A percentile compares a stretch with the other conserved stretches of the same genome.
phyloP scores from a whole-genome alignment of 2,329 filamentous ascomycete genomes.

The Colletotrichum sojae region DNA sequence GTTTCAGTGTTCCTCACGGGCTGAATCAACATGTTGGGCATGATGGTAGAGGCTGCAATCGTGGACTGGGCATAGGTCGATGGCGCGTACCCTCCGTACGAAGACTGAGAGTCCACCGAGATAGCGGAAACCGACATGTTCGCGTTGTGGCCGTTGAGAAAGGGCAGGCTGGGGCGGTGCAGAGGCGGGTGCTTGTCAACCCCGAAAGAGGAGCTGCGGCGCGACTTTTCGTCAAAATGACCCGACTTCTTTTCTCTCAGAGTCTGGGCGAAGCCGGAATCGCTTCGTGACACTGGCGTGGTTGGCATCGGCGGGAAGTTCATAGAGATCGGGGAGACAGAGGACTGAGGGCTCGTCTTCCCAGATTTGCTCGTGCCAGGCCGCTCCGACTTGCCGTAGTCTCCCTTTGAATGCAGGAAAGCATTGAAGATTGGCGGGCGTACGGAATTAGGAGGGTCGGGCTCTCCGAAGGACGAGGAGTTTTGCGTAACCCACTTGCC shows the following conservation, averaged over 20 bases:
- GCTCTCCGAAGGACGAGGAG: conserved; percentile 86
- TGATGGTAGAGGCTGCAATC: conserved; percentile 85
- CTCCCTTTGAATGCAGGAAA: conserved; percentile 83
- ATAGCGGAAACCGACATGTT: conserved; percentile 73
- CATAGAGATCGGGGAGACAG: conserved; percentile 82
- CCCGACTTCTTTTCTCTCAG: conserved; percentile 95
- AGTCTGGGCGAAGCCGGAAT: conserved; percentile 91
- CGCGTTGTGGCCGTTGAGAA: conserved; percentile 75
- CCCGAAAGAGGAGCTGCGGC: conserved; percentile 93
- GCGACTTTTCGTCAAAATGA: conserved; percentile 86
- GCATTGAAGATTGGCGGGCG: conserved; percentile 88
- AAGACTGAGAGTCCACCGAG: conserved; percentile 77
- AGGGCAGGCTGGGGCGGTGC: conserved; percentile 80
- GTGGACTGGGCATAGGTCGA: conserved; percentile 91
- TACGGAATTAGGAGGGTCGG: conserved; percentile 64
- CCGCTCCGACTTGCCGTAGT: conserved; percentile 77
- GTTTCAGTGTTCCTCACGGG: conserved; percentile 84
- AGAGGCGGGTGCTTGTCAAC: conserved; percentile 78
- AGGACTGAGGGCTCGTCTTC: conserved; percentile 73
- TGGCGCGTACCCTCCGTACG: conserved; percentile 82
- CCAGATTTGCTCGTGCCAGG: conserved; percentile 81
- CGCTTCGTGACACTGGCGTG: conserved; percentile 87
- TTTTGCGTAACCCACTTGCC: conserved; percentile 91
- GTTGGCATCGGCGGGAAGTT: conserved; percentile 83
- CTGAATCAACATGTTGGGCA: conserved; percentile 87